These are phyloP conservation scores for Thelonectria blattea DNA, from an alignment of 2,329 filamentous ascomycete genomes.

Conservation along the genomic window DNA sequence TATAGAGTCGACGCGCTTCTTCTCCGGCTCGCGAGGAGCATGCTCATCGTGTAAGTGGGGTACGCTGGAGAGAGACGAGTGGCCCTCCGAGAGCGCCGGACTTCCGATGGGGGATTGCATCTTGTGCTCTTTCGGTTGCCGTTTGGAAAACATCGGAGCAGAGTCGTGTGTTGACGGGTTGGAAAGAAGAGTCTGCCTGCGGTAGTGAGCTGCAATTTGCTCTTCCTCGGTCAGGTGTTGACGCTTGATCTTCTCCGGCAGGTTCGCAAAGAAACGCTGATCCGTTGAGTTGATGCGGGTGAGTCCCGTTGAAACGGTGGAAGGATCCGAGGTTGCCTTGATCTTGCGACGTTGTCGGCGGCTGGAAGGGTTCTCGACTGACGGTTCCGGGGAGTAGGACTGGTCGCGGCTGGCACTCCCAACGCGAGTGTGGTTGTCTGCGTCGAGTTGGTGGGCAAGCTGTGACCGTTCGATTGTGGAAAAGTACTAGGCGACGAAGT, in stretches of 20 bases:
- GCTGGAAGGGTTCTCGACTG: slow-evolving; percentile 22
- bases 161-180: slow-evolving; percentile 39
- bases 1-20: slow-evolving; percentile 57
- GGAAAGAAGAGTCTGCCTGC: slow-evolving; percentile 46
- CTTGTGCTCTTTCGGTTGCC: slow-evolving; percentile 32
- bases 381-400: slow-evolving; percentile 16
- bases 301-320: slow-evolving; percentile 30
- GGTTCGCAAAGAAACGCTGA: slow-evolving; percentile 70
- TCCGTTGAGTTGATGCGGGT: slow-evolving; percentile 57
- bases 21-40: slow-evolving; percentile 23
- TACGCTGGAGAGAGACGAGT: slow-evolving; percentile 36
- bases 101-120: slow-evolving; percentile 33
- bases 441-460: slow-evolving; percentile 57
- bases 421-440: slow-evolving; percentile 22
- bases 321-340: slow-evolving; percentile 28
- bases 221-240: slow-evolving; percentile 76
- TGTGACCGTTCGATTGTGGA: slow-evolving; percentile 73
- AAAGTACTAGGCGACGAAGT: slow-evolving; percentile 63
- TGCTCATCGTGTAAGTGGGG: slow-evolving; percentile 30
- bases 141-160: slow-evolving; percentile 36
- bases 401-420: slow-evolving; percentile 31
- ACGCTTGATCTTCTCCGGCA: slow-evolving; percentile 75
- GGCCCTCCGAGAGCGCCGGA: slow-evolving; percentile 30
- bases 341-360: slow-evolving; percentile 27
- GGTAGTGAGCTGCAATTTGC: slow-evolving; percentile 60